phyloP scores from a whole-genome alignment of 305 asterid genomes.

The Fraxinus latifolia region DNA sequence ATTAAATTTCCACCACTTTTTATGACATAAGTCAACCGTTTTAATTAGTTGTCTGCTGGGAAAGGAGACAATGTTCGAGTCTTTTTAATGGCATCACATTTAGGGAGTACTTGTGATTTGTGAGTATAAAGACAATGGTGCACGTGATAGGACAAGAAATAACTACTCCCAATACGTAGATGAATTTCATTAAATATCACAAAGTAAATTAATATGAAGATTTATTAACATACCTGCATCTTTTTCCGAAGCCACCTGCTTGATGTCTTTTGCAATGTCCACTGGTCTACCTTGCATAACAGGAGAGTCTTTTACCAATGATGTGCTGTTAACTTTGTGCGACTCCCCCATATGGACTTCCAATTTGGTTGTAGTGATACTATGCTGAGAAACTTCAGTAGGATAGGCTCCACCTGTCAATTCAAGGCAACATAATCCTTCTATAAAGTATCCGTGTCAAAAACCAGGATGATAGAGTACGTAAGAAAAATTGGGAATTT shows the following conservation, averaged over 20 bases:
- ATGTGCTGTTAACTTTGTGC: slow-evolving; percentile 16
- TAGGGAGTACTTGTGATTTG: neutral
- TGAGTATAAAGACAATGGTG: neutral
- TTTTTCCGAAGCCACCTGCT: neutral
- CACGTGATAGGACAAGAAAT: neutral
- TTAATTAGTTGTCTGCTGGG: neutral
- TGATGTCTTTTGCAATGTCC: neutral
- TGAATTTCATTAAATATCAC: neutral
- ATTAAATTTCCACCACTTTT: neutral
- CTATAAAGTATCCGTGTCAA: neutral
- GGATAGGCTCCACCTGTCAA: slow-evolving; percentile 27
- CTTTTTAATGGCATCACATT: neutral
- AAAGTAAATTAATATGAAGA: neutral
- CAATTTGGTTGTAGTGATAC: slow-evolving; percentile 11
- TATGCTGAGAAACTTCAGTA: slow-evolving; percentile 23
- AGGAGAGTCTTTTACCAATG: slow-evolving; percentile 23
- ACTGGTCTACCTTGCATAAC: neutral
- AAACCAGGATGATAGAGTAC: neutral
- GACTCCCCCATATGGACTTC: slow-evolving; percentile 28
- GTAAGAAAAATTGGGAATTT: neutral
- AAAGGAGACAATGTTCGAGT: neutral
- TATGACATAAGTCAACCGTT: neutral
- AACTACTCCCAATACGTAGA: neutral
- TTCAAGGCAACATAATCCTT: neutral
- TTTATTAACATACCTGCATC: neutral